Evolutionary conservation across 768 basidiomycete species (phyloP).

Genomic region (Myochromella boudieri): DNA sequence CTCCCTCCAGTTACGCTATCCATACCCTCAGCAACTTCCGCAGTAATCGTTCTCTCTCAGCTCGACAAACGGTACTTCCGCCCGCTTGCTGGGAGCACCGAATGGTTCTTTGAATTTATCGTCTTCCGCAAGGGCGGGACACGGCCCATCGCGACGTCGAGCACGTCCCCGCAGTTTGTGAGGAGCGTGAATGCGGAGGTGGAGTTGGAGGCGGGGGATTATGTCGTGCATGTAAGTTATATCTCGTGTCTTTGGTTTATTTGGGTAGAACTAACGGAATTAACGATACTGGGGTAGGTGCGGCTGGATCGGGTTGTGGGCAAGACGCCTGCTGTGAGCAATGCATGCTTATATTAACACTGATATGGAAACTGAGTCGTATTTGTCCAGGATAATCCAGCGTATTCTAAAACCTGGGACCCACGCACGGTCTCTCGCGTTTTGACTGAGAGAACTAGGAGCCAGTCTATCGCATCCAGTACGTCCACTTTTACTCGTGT

Average conservation of each 20-base stretch:
- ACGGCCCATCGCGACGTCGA: conserved; percentile 20
- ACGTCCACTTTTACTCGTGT: conserved; percentile 6
- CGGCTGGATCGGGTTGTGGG: conserved; percentile 15
- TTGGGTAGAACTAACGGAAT: too few species aligned
- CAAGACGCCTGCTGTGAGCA: background rate
- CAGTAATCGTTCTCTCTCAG: conserved; percentile 38
- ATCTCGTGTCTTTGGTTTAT: background rate
- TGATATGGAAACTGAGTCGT: background rate
- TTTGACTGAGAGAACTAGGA: conserved; percentile 28
- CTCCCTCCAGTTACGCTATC: conserved; percentile 34
- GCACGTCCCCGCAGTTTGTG: conserved; percentile 12
- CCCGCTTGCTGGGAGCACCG: conserved; percentile 21
- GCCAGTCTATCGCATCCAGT: conserved; percentile 34
- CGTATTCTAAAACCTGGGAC: too few species aligned
- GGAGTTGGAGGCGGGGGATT: conserved; percentile 25
- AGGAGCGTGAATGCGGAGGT: conserved; percentile 29
- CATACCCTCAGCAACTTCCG: conserved; percentile 23
- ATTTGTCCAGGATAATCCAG: too few species aligned
- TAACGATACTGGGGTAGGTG: conserved; percentile 7
- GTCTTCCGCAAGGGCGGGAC: conserved; percentile 33
- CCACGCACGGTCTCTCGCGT: conserved; percentile 23
- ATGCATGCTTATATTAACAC: background rate
- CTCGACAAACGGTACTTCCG: conserved; percentile 34
- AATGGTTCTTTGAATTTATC: conserved; percentile 36
- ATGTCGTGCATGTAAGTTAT: conserved; percentile 30